These are phyloP conservation scores for Angophora floribunda DNA, from an alignment of 345 rosid genomes.

Conservation along the genomic window DNA sequence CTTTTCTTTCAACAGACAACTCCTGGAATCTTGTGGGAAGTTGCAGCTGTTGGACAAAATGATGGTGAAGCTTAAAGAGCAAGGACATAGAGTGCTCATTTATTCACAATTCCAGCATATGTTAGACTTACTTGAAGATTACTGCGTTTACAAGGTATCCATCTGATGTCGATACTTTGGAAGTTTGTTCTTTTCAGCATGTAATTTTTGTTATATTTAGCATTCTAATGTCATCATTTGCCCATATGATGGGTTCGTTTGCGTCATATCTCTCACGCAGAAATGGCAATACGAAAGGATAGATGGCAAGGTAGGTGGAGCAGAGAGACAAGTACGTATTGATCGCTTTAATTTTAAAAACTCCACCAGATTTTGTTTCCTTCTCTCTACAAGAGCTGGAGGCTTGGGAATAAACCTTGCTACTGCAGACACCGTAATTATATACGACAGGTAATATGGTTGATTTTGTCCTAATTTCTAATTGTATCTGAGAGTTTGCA, in stretches of 20 bases:
- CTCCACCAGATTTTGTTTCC: constrained; percentile 90
- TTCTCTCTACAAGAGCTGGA: constrained; percentile 99
- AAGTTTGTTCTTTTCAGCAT: neutral
- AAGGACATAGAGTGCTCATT: constrained; percentile 96
- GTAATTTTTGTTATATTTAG: neutral
- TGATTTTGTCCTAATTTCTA: neutral
- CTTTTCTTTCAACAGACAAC: constrained; percentile 41
- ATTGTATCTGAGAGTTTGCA: neutral
- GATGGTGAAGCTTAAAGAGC: constrained; percentile 97
- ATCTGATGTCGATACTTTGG: neutral
- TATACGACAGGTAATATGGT: constrained; percentile 74
- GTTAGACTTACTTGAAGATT: constrained; percentile 96
- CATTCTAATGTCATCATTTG: neutral
- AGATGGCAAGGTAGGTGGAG: constrained; percentile 99
- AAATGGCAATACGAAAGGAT: constrained; percentile 90
- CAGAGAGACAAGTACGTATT: constrained; percentile 96
- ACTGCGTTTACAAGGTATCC: constrained; percentile 67
- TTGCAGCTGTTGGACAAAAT: constrained; percentile 86
- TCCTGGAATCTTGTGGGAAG: constrained; percentile 87
- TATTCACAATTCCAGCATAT: constrained; percentile 98
- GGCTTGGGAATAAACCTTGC: constrained; percentile 99
- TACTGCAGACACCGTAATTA: constrained; percentile 97
- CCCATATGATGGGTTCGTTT: neutral
- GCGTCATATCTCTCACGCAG: constrained; percentile 18
- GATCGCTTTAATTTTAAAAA: constrained; percentile 92